Percentiles rank a stretch among this genome's conserved stretches.
phyloP scores from a whole-genome alignment of 2,329 filamentous ascomycete species.

The Arachnopeziza araneosa region DNA sequence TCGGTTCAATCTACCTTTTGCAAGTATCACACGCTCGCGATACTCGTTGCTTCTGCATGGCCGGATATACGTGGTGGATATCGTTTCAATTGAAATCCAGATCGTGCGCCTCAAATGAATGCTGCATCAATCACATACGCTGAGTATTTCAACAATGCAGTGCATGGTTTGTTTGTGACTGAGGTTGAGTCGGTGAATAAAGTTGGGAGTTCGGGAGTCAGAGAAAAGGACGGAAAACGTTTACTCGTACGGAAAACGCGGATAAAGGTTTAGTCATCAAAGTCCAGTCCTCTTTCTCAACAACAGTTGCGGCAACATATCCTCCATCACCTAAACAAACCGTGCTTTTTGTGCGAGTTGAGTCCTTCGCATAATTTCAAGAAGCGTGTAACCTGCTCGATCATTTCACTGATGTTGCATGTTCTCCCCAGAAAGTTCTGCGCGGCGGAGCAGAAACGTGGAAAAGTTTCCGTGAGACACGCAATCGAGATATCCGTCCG shows the following conservation, averaged over 20 bases:
- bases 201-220: neutral
- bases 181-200: too few relatives aligned
- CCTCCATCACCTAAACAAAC: too few relatives aligned
- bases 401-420: too few relatives aligned
- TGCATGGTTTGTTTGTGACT: neutral
- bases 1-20: constrained; percentile 7
- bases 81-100: neutral
- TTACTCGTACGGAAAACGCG: neutral
- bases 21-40: constrained; percentile 13
- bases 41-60: constrained; percentile 5
- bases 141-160: neutral
- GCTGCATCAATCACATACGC: neutral
- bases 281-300: neutral
- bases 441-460: neutral
- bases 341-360: too few relatives aligned
- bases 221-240: neutral
- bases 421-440: too few relatives aligned
- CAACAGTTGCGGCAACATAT: too few relatives aligned
- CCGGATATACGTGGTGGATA: neutral
- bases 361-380: too few relatives aligned
- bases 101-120: neutral
- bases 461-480: constrained; percentile 31
- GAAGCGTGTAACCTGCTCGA: too few relatives aligned
- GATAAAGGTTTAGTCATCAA: neutral
- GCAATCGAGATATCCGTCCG: neutral